Evolutionary conservation across 202 grass and related monocot species (phyloP).

Genomic region (Bolboschoenoplectus hybrid): DNA sequence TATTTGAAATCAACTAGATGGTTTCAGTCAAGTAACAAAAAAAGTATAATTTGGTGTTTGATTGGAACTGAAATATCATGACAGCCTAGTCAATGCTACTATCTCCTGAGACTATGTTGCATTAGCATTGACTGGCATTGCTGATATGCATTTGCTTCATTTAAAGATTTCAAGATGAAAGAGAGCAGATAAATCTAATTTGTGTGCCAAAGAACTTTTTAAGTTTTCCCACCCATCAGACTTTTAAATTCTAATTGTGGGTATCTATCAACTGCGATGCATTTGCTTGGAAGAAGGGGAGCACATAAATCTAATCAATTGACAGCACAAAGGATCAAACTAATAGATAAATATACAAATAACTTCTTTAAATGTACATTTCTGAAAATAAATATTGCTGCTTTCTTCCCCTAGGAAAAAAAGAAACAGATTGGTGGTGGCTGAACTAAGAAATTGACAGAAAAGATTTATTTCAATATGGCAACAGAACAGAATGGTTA

Average conservation of each 20-base stretch:
- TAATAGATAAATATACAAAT: constrained; percentile 4
- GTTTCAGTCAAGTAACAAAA: no score
- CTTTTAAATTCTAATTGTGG: not conserved
- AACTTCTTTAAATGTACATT: not conserved
- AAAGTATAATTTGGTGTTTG: no score
- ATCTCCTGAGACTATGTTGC: no score
- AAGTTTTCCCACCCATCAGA: not conserved
- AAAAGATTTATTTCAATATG: not conserved
- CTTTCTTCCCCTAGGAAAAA: not conserved
- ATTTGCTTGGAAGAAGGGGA: not conserved
- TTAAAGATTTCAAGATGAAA: no score
- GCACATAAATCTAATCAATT: constrained; percentile 7
- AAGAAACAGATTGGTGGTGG: not conserved
- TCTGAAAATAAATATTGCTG: not conserved
- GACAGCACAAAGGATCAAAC: not conserved
- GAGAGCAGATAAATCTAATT: not conserved
- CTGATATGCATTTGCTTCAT: no score
- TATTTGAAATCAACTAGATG: no score
- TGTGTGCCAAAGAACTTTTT: not conserved
- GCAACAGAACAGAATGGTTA: not conserved
- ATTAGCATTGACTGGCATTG: no score
- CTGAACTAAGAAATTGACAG: not conserved
- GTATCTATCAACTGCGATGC: not conserved
- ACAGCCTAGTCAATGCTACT: no score
- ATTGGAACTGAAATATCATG: no score